Evolutionary conservation across 2,329 filamentous ascomycete genomes (phyloP), one percentile per base, ranked within the genome.

Genomic region (Alternaria sp.): DNA sequence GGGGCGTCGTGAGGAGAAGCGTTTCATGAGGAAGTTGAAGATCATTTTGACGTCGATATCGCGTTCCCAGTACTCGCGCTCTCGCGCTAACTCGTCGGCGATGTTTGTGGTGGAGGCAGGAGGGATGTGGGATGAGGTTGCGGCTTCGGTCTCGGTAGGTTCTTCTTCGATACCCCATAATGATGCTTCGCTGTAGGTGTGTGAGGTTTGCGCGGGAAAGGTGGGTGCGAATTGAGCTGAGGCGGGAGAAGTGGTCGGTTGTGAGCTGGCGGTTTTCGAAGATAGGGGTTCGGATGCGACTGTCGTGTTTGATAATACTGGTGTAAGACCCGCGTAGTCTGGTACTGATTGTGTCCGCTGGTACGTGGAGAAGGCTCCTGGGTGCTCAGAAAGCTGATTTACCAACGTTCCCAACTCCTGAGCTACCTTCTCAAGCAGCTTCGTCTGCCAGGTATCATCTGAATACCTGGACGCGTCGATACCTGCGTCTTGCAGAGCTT

Each of bases 11-110:
- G 77, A 79, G 3, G 77, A 77, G 62, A 80, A 81, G 36, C 79
- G 78, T 46, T 73, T 74, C 19, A 79, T 70, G 10, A 81, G 71
- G 45, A 80, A 98, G 52, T 90, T 89, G 83, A 98, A 98, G 32
- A 98, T 92, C 78, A 97, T 91, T 76, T 91, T 92, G 68, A 97
- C 88, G 74, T 98, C 94, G 6, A 98, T 86, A 57, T 97, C 92
- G 63, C 91, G 90, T 80, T 98, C 94, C 96, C 96, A 99, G 75
- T 97, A 96, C 36, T 96, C 92, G 21, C 83, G 83, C 62, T 89
- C 87, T 9, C 80, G 80, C 9, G 80, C 77, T 15, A 81, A 47
- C 44, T 80, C 71, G 44, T 79, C 74, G 67, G 75, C 61, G 25
- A 68, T 68, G 45, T 68, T 72, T 25, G 64, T 69, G 46, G 59